These are phyloP conservation scores for Verticillium alfalfae DNA, from an alignment of 2,329 filamentous ascomycete species.

Conservation along the genomic window DNA sequence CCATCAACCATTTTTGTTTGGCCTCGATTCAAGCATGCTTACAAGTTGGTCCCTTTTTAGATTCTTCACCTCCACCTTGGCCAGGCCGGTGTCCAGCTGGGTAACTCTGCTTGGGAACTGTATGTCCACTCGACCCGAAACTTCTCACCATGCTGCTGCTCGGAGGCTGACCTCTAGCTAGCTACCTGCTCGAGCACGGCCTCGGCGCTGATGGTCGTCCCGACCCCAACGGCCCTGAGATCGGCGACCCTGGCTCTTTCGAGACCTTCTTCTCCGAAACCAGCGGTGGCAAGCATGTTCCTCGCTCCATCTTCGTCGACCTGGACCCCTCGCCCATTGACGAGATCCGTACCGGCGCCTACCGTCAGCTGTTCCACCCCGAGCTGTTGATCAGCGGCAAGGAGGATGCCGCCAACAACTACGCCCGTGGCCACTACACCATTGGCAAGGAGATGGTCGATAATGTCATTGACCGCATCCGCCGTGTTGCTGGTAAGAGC, in stretches of 20 bases:
- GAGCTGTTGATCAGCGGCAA: conserved; percentile 69
- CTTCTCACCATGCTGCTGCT: background rate
- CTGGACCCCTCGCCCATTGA: conserved; percentile 69
- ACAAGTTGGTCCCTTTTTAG: conserved; percentile 23
- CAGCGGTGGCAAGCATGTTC: conserved; percentile 65
- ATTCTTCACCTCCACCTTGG: conserved; percentile 60
- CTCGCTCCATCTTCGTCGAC: conserved; percentile 67
- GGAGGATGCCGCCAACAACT: conserved; percentile 75
- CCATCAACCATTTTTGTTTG: conserved; percentile 1
- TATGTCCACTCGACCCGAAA: conserved; percentile 34
- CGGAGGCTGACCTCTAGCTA: conserved; percentile 21
- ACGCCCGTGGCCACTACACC: conserved; percentile 71
- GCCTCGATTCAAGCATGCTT: background rate
- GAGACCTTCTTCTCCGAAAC: conserved; percentile 74
- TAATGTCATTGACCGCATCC: conserved; percentile 63
- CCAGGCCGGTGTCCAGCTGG: conserved; percentile 69
- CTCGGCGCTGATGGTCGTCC: conserved; percentile 60
- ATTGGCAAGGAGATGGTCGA: conserved; percentile 74
- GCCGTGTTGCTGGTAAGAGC: conserved; percentile 59
- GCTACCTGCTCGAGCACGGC: conserved; percentile 69
- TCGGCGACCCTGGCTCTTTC: conserved; percentile 58
- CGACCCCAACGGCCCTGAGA: conserved; percentile 54
- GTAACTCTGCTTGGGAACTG: conserved; percentile 73
- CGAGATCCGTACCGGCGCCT: conserved; percentile 64
- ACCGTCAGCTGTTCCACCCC: conserved; percentile 67